Base-by-base conservation (phyloP, 2,329 filamentous ascomycete species). In the Trichoderma polysporum region DNA sequence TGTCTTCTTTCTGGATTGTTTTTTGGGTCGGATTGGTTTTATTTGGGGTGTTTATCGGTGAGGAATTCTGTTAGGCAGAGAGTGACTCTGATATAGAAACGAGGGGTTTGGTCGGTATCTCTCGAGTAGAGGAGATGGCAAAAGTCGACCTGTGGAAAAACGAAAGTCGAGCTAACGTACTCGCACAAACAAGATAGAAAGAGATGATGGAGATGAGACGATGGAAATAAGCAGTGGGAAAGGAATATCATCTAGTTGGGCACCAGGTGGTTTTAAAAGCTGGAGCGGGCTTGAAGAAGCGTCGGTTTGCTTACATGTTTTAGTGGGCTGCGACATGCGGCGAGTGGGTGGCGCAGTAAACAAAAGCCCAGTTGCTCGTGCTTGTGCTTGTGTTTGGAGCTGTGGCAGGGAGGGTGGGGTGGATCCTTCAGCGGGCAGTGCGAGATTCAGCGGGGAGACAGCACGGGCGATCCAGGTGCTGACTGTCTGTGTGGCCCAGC, bases 1-100 rank as follows among this genome's bases (percentile, higher is more conserved):
- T 76, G 77, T 53, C 25, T 29, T 39, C 15, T 33, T 45, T 53
- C n/a, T n/a, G n/a, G n/a, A n/a, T n/a, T n/a, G n/a, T 15, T n/a
- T 22, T 50, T 54, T 45, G 22, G n/a, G n/a, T n/a, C n/a, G n/a
- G n/a, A n/a, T n/a, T n/a, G n/a, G n/a, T n/a, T 29, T 33, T 19
- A 4, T n/a, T 9, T 65, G 5, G 29, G 57, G 7, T 66, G 29
- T 52, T 59, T 66, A 54, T 66, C 54, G 64, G 57, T 56, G 49
- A 12, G 60, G 35, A 35, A 47, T 25, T 54, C 60, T 41, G 33
- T 60, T 19, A 33, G 54, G 63, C 45, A 52, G 31, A 53, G 53
- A 50, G 53, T 17, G 47, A 29, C 37, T 50, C 22, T 25, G 47
- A 29, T 63, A 4, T 45, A 57, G 39, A 59, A 45, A 52, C 53